phyloP scores from a whole-genome alignment of 345 rosid genomes.

The Melaleuca alternifolia region DNA sequence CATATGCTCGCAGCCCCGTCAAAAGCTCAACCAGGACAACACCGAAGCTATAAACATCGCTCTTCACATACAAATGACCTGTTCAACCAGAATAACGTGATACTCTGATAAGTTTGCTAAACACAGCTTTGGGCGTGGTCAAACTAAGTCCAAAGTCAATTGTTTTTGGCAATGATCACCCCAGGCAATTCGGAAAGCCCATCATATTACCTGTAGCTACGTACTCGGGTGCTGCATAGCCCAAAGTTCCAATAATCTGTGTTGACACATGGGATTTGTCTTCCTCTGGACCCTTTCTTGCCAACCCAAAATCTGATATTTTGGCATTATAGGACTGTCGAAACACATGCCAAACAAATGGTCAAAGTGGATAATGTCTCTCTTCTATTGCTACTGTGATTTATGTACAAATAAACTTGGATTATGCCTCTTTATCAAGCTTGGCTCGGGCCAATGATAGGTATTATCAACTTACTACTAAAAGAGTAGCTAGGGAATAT shows the following conservation, averaged over 20 bases:
- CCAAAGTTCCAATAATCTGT: not conserved
- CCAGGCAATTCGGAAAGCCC: not conserved
- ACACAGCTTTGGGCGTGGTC: not conserved
- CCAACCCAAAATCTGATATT: conserved; percentile 12
- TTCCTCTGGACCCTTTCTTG: not conserved
- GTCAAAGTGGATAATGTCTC: not conserved
- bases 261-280: conserved; percentile 2
- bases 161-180: not conserved
- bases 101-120: not conserved
- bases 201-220: not conserved
- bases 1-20: conserved; percentile 5
- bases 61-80: conserved; percentile 7
- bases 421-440: not conserved
- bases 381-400: not conserved
- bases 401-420: not conserved
- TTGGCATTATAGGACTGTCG: not conserved
- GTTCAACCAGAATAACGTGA: not conserved
- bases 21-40: conserved; percentile 9
- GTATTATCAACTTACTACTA: not conserved
- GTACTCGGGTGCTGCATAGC: conserved; percentile 16
- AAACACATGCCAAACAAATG: not conserved
- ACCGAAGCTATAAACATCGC: conserved; percentile 10
- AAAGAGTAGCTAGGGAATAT: not conserved
- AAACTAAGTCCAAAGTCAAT: not conserved
- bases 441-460: not conserved